These are phyloP conservation scores for Malus hybrid DNA, from an alignment of 331 rosid species.

Conservation along the genomic window DNA sequence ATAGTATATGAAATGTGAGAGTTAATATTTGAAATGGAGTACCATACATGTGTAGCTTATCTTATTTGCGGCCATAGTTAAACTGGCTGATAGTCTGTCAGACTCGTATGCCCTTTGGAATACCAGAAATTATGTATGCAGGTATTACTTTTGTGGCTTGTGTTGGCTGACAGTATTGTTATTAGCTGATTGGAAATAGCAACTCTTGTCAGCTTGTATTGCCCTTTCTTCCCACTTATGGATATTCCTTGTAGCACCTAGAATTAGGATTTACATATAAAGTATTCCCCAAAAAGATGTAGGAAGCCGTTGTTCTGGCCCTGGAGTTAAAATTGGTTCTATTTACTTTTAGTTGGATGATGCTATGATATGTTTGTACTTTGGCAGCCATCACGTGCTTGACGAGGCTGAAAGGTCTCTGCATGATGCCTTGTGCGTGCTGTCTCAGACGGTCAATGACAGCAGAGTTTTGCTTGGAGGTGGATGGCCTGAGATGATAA, in stretches of 20 bases:
- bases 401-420: conserved; percentile 98
- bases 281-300: neutral
- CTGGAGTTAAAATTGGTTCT: neutral
- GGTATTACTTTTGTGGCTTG: neutral
- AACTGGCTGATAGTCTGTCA: neutral
- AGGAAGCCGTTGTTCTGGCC: neutral
- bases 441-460: conserved; percentile 92
- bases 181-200: neutral
- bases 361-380: conserved; percentile 6
- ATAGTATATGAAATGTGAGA: neutral
- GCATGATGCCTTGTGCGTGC: conserved; percentile 95
- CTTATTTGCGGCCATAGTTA: neutral
- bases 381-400: conserved; percentile 88
- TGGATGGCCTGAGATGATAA: conserved; percentile 99
- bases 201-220: too few relatives aligned
- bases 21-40: neutral
- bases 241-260: neutral
- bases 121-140: neutral
- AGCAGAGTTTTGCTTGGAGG: conserved; percentile 95
- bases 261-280: neutral
- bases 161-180: neutral
- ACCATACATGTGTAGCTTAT: neutral
- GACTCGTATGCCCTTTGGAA: neutral
- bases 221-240: too few relatives aligned
- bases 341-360: neutral